A percentile compares a stretch with the other conserved stretches of the same genome.
phyloP scores from a whole-genome alignment of 192 early-diverging fungal genomes.

The Glomus cerebriforme region DNA sequence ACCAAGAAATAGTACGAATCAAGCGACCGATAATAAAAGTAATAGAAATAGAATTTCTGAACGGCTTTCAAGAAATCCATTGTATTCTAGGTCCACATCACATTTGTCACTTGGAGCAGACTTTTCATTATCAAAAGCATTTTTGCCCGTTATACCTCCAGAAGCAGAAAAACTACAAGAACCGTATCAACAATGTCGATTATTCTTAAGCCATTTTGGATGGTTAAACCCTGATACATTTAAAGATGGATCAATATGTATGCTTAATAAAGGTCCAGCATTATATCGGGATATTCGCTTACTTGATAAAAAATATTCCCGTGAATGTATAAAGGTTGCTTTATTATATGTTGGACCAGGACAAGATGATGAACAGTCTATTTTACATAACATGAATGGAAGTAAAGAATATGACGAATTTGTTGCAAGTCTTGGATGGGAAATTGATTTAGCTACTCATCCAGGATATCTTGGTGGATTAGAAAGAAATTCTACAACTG shows the following conservation, averaged over 20 bases:
- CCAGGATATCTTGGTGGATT: slow-evolving; percentile 86
- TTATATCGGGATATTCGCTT: slow-evolving; percentile 77
- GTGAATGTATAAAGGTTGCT: slow-evolving; percentile 88
- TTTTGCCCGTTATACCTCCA: slow-evolving; percentile 50
- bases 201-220: slow-evolving; percentile 78
- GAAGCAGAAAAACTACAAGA: slow-evolving; percentile 52
- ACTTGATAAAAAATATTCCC: slow-evolving; percentile 77
- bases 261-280: slow-evolving; percentile 66
- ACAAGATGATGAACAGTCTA: slow-evolving; percentile 86
- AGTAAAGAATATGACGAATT: slow-evolving; percentile 83
- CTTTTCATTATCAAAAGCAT: slow-evolving; percentile 53
- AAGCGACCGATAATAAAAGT: neutral
- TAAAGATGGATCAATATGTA: slow-evolving; percentile 68
- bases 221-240: slow-evolving; percentile 72
- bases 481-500: slow-evolving; percentile 78
- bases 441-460: slow-evolving; percentile 83
- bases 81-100: slow-evolving; percentile 20
- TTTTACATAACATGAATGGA: slow-evolving; percentile 74
- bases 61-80: slow-evolving; percentile 1
- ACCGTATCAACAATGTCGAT: slow-evolving; percentile 63
- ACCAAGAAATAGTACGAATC: slow-evolving; percentile 40
- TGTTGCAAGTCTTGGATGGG: slow-evolving; percentile 91
- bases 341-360: slow-evolving; percentile 89
- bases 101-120: slow-evolving; percentile 37
- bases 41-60: slow-evolving; percentile 30